Percentiles rank a stretch among this genome's conserved stretches.
Evolutionary conservation across 345 rosid genomes (phyloP).

Genomic region (Arabidopsis suecica): DNA sequence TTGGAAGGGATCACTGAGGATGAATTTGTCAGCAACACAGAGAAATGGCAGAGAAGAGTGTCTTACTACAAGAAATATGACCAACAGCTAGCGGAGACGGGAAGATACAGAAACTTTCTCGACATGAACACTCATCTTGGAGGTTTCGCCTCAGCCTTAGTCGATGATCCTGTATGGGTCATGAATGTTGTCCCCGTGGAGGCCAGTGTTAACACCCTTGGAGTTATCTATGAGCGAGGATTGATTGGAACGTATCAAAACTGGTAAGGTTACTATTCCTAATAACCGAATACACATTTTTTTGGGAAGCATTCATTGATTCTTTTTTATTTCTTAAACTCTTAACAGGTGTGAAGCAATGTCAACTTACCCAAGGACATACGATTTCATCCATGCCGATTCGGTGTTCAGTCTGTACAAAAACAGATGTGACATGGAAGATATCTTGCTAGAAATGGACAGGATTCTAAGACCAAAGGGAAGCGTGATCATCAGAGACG

Average conservation of each 20-base stretch:
- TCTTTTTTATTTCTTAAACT: not conserved
- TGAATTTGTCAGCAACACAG: slow-evolving; percentile 52
- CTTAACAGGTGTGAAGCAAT: slow-evolving; percentile 69
- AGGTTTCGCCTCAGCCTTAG: slow-evolving; percentile 83
- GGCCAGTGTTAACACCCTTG: slow-evolving; percentile 66
- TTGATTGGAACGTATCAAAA: slow-evolving; percentile 88
- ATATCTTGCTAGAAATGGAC: slow-evolving; percentile 85
- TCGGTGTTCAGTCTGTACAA: slow-evolving; percentile 71
- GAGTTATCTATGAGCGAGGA: slow-evolving; percentile 82
- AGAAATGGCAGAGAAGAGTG: slow-evolving; percentile 72
- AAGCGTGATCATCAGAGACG: slow-evolving; percentile 81
- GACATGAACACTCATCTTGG: slow-evolving; percentile 86
- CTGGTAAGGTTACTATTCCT: slow-evolving; percentile 53
- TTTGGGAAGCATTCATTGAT: not conserved
- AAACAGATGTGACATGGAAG: slow-evolving; percentile 74
- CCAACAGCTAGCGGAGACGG: slow-evolving; percentile 60
- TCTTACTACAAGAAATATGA: slow-evolving; percentile 70
- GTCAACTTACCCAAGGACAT: slow-evolving; percentile 99
- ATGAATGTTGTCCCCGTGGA: slow-evolving; percentile 81
- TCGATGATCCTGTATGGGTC: slow-evolving; percentile 76
- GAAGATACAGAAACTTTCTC: slow-evolving; percentile 82
- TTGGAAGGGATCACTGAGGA: slow-evolving; percentile 61
- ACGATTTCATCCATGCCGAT: slow-evolving; percentile 82
- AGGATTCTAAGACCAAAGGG: slow-evolving; percentile 88
- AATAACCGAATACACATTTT: not conserved